phyloP scores from a whole-genome alignment of 768 basidiomycete species.

The Leccinum broughii region DNA sequence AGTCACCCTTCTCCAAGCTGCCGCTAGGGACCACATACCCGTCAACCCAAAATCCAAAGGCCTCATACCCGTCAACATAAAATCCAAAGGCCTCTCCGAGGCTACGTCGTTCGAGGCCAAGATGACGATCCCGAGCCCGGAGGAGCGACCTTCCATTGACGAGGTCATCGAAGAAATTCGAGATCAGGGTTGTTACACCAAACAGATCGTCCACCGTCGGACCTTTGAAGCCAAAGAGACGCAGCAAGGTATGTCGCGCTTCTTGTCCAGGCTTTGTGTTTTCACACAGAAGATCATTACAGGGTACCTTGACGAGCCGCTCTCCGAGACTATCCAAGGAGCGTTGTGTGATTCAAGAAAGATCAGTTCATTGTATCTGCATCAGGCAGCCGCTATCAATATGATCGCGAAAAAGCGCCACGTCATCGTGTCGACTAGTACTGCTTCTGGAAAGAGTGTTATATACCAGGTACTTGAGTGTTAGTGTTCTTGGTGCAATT shows the following conservation, averaged over 20 bases:
- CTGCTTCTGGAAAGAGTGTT: constrained; percentile 86
- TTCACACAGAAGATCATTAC: background rate
- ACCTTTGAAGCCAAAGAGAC: constrained; percentile 54
- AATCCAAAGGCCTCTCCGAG: background rate
- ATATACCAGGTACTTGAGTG: constrained; percentile 69
- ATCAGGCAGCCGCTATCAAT: constrained; percentile 73
- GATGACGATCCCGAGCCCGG: constrained; percentile 39
- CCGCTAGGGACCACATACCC: constrained; percentile 71
- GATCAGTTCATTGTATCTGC: constrained; percentile 63
- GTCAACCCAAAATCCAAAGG: constrained; percentile 46
- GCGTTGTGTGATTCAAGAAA: constrained; percentile 60
- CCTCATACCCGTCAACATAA: no score
- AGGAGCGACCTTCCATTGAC: constrained; percentile 57
- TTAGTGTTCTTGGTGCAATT: background rate
- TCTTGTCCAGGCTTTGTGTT: background rate
- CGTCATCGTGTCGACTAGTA: constrained; percentile 88
- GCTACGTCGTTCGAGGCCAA: constrained; percentile 5
- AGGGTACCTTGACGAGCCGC: constrained; percentile 53
- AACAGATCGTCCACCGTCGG: constrained; percentile 63
- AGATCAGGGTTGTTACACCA: constrained; percentile 62
- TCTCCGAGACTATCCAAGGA: constrained; percentile 55
- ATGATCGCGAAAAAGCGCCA: constrained; percentile 56
- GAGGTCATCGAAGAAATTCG: constrained; percentile 58
- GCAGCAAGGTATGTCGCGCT: constrained; percentile 43
- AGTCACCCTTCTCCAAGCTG: constrained; percentile 59